Percentiles rank a stretch among this genome's conserved stretches.
Evolutionary conservation across 75 land plant species (phyloP).

Genomic region (Picea glauca): DNA sequence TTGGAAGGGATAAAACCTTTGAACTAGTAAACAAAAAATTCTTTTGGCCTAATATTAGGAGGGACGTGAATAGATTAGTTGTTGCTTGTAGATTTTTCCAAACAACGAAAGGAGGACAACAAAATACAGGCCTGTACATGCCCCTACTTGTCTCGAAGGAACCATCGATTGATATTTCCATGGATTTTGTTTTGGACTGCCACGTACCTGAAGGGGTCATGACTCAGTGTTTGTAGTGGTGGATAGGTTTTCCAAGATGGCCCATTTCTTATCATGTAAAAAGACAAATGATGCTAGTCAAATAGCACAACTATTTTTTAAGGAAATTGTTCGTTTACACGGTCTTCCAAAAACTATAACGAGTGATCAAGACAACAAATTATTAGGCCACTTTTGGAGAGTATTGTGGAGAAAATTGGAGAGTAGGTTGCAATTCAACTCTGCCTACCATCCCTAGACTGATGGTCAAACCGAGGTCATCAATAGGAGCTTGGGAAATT

Average conservation of each 20-base stretch:
- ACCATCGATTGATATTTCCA: slow-evolving; percentile 13
- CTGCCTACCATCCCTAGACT: no score
- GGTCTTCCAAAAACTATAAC: slow-evolving; percentile 17
- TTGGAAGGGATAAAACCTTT: slow-evolving; percentile 17
- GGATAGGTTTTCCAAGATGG: slow-evolving; percentile 38
- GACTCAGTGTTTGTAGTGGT: slow-evolving; percentile 33
- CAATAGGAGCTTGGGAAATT: no score
- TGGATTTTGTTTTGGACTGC: slow-evolving; percentile 20
- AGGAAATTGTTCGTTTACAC: slow-evolving; percentile 22
- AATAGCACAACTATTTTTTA: slow-evolving; percentile 17
- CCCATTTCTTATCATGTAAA: slow-evolving; percentile 23
- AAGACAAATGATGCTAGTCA: slow-evolving; percentile 16
- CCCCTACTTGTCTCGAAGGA: slow-evolving; percentile 12
- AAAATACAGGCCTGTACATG: slow-evolving; percentile 12
- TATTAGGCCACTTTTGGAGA: no score
- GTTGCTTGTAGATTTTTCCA: no score
- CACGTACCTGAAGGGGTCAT: not conserved
- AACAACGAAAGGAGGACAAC: not conserved
- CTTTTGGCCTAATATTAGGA: slow-evolving; percentile 9
- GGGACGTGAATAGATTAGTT: slow-evolving; percentile 4
- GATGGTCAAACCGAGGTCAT: no score
- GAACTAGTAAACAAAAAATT: not conserved
- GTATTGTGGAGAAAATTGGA: no score
- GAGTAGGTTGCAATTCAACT: no score
- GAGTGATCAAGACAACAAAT: not conserved